Evolutionary conservation across 441 rosid genomes (phyloP), one percentile per base, ranked within the genome.

Genomic region (Erysimum pusillum): DNA sequence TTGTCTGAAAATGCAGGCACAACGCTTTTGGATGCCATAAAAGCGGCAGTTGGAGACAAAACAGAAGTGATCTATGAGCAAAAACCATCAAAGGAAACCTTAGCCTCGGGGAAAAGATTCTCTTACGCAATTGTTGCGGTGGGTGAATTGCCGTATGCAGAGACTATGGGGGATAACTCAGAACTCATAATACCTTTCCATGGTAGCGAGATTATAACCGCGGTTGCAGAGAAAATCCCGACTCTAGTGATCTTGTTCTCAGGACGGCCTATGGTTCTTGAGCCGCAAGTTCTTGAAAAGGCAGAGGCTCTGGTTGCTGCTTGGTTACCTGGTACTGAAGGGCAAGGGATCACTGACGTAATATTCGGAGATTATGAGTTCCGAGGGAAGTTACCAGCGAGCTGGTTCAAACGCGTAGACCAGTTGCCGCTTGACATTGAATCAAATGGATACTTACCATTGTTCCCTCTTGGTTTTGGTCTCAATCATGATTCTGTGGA

Each of bases 251-350:
- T 94, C 63, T 36, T 91, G 66, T 67, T 94, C 62, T 88, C 96
- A 0, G 97, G 97, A 77, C 86, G 96, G 69, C 96, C 97, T 36
- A 41, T 90, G 77, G 84, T 83, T 69, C 34, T 94, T 10, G 90
- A 90, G 22, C 83, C 88, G 9, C 8, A 22, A 44, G 36, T 86
- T 36, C 63, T 89, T 73, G 83, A 84, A 58, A 89, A 92, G 79
- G 62, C 80, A 7, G 89, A 89, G 49, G 92, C 86, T 38, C 17
- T 92, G 2, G 84, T 92, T 20, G 97, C 93, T 57, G 97, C 98
- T 42, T 91, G 98, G 98, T 75, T 91, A 73, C 98, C 96, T 42
- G 98, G 98, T 76, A 89, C 74, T 0, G 38, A 94, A 83, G 97
- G 89, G 11, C 77, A 70, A 17, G 97, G 96, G 36, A 68, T 92